Conservation (phyloP, 371 early-diverging fungal genomes). For the Capillidium rhysosporum region DNA sequence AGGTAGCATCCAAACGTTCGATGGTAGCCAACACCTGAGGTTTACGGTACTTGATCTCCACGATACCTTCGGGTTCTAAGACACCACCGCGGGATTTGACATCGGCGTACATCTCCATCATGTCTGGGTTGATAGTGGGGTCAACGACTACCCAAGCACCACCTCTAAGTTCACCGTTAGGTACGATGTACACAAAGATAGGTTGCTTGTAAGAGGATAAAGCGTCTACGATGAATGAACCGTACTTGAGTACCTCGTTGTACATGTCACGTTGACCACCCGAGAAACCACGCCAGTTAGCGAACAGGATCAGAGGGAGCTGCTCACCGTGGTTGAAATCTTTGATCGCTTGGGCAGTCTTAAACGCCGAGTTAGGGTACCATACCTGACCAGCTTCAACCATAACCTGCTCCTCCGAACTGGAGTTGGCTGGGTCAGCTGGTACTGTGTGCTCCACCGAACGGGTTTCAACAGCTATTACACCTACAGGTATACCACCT, state of each 20-base stretch:
- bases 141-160: conserved; percentile 99
- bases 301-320: conserved; percentile 94
- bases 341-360: conserved; percentile 95
- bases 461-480: conserved; percentile 90
- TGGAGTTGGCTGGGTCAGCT: conserved; percentile 84
- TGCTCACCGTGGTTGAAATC: conserved; percentile 98
- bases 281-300: conserved; percentile 99
- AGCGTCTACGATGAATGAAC: conserved; percentile 94
- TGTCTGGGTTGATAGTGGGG: conserved; percentile 85
- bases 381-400: conserved; percentile 95
- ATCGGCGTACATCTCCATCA: conserved; percentile 98
- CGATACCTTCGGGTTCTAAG: conserved; percentile 94
- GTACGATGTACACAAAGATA: conserved; percentile 89
- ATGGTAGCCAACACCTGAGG: conserved; percentile 76
- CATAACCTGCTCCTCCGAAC: conserved; percentile 70
- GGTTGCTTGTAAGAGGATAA: conserved; percentile 84
- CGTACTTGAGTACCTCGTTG: conserved; percentile 93
- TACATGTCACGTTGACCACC: conserved; percentile 98
- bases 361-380: conserved; percentile 96
- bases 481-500: conserved; percentile 93
- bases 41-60: conserved; percentile 97
- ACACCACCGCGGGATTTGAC: conserved; percentile 83
- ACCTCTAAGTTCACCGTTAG: conserved; percentile 93
- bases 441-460: conserved; percentile 77
- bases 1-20: conserved; percentile 65